Base-by-base conservation (phyloP, 495 filamentous ascomycete genomes). In the Massariosphaeria phaeospora region DNA sequence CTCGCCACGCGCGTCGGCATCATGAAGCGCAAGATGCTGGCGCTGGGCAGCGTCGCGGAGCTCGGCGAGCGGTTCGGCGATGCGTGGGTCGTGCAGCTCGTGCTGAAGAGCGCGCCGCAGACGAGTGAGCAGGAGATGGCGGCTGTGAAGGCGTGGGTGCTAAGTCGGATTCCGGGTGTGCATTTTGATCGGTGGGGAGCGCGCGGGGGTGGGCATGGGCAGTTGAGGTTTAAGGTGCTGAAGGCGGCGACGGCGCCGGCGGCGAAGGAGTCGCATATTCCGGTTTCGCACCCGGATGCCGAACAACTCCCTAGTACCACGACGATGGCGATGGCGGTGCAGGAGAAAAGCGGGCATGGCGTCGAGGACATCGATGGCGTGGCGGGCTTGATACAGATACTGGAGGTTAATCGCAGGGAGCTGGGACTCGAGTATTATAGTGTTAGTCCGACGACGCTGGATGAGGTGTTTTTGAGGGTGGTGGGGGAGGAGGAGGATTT, bases 401-500 rank as follows among this genome's bases (percentile, higher is more conserved):
- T 95, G 0, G 89, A 95, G 68, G 77, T 76, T 59, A 71, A 80
- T 42, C 85, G 82, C 61, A 72, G 80, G 24, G 67, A 66, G 18
- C 63, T 93, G 42, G 84, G 86, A 0, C 73, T 93, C 26, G 84
- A 86, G 72, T 86, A 88, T 67, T 95, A 86, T 66, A 85, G 82
- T 34, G 85, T 91, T 59, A 83, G 78, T 43, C 86, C 85, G 52
- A 91, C 88, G 47, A 91, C 88, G 25, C 72, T 95, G 57, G 89
- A 95, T 71, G 85, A 94, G 72, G 88, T 95, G 0, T 95, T 95
- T 69, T 71, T 95, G 70, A 78, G 71, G 23, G 89, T 95, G 57
- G 88, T 94, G 0, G 80, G 82, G 10, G 89, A 91, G 69, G 89
- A 94, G 72, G 84, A 86, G 20, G 56, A 59, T n/a, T n/a, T n/a